These are phyloP conservation scores for Golubevia sp. DNA, from an alignment of 1,284 basidiomycete species.

Conservation along the genomic window DNA sequence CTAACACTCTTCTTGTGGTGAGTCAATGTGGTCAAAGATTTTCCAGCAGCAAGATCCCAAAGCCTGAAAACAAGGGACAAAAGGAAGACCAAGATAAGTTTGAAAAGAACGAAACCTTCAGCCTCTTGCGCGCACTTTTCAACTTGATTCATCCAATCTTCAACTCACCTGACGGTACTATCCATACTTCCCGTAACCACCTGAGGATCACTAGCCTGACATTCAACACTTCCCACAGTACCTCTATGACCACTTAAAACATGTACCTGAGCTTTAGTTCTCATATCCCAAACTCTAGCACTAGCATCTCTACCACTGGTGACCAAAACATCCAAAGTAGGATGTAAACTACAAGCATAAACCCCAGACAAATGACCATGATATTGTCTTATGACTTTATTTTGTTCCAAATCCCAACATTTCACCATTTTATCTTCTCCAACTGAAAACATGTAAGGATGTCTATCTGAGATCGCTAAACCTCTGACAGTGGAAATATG, in stretches of 20 bases:
- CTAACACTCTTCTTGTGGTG: conserved; percentile 99
- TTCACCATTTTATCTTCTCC: conserved; percentile 99
- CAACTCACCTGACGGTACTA: conserved; percentile 79
- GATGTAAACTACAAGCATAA: conserved; percentile 78
- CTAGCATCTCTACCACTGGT: conserved; percentile 93
- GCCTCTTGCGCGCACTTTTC: too few relatives aligned
- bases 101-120: not conserved
- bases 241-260: conserved; percentile 89
- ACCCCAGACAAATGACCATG: conserved; percentile 97
- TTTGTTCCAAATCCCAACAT: conserved; percentile 98
- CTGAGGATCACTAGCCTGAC: conserved; percentile 94
- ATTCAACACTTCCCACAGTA: conserved; percentile 90
- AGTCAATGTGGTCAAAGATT: conserved; percentile 90
- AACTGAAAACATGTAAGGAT: conserved; percentile 96
- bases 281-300: conserved; percentile 98
- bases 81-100: not conserved
- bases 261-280: conserved; percentile 93
- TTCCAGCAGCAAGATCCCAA: conserved; percentile 98
- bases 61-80: conserved; percentile 66
- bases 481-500: conserved; percentile 97
- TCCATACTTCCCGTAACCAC: conserved; percentile 99
- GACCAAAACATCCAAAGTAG: conserved; percentile 91
- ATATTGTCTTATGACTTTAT: conserved; percentile 98
- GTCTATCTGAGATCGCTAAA: conserved; percentile 84
- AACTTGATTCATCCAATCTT: too few relatives aligned